A percentile compares a stretch with the other conserved stretches of the same genome.
Conservation (phyloP, 768 basidiomycete genomes). For the Rhodotorula diobovata region DNA sequence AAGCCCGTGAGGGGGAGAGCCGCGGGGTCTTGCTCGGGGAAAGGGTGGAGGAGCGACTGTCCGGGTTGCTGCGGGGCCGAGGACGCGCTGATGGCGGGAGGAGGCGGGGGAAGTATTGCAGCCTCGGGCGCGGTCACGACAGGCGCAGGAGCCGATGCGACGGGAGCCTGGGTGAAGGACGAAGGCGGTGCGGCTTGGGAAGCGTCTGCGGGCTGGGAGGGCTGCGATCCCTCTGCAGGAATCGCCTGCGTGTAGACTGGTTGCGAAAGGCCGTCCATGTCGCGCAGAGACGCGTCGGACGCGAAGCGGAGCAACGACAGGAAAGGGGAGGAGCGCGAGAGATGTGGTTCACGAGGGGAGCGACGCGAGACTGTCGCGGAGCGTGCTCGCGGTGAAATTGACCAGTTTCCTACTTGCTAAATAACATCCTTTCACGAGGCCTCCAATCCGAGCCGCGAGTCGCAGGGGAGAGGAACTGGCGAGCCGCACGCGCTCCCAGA, state of each 20-base stretch:
- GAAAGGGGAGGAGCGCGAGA: background rate
- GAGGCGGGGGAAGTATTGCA: too few relatives aligned
- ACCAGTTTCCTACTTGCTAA: too few relatives aligned
- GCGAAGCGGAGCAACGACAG: background rate
- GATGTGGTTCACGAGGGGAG: too few relatives aligned
- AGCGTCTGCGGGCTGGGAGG: too few relatives aligned
- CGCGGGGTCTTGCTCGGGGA: constrained; percentile 24
- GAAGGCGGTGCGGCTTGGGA: background rate
- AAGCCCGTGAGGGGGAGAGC: constrained; percentile 26
- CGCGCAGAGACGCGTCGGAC: background rate
- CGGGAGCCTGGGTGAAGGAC: background rate
- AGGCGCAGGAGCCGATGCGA: too few relatives aligned
- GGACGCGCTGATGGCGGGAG: background rate
- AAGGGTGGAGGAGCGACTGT: constrained; percentile 8
- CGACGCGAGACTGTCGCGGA: background rate
- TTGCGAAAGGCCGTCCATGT: constrained; percentile 8
- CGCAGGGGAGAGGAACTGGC: too few relatives aligned
- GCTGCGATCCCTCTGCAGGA: background rate
- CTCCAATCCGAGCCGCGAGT: too few relatives aligned
- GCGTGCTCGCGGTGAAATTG: too few relatives aligned
- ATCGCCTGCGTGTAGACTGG: constrained; percentile 7
- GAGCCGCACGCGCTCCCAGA: too few relatives aligned
- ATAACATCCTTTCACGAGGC: too few relatives aligned
- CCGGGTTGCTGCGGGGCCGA: background rate
- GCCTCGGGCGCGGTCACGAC: background rate